Conservation (phyloP, 108 stramenopile genomes). For the Bacterosira constricta region DNA sequence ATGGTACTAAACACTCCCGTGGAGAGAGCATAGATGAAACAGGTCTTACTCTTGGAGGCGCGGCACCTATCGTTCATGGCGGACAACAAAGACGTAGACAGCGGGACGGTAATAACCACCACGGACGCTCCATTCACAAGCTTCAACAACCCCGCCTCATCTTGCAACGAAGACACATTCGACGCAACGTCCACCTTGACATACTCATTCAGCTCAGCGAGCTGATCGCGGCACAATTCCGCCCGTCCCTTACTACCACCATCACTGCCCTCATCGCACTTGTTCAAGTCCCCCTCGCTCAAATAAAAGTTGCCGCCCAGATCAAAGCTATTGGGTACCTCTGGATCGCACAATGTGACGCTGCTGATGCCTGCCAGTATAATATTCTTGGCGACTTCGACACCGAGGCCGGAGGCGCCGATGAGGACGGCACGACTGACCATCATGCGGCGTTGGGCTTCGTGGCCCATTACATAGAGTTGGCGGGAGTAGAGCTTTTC, state of each 20-base stretch:
- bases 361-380: constrained; percentile 90
- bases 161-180: constrained; percentile 55
- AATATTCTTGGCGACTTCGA: constrained; percentile 95
- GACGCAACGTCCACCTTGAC: constrained; percentile 70
- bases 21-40: constrained; percentile 81
- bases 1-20: constrained; percentile 88
- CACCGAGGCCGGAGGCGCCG: constrained; percentile 93
- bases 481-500: constrained; percentile 98
- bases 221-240: constrained; percentile 51
- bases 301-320: constrained; percentile 90
- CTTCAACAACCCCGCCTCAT: constrained; percentile 50
- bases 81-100: constrained; percentile 65
- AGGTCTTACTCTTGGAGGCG: constrained; percentile 39
- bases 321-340: constrained; percentile 68
- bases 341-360: constrained; percentile 77
- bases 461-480: constrained; percentile 99
- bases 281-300: constrained; percentile 41
- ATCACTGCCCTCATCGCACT: background rate
- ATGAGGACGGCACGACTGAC: constrained; percentile 87
- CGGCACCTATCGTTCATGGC: constrained; percentile 81
- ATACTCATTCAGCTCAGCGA: constrained; percentile 90
- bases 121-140: constrained; percentile 58
- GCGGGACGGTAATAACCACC: constrained; percentile 73
- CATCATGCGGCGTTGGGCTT: constrained; percentile 97
- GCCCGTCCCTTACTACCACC: constrained; percentile 50